Evolutionary conservation across 495 filamentous ascomycete species (phyloP).

Genomic region (Xylaria longipes): DNA sequence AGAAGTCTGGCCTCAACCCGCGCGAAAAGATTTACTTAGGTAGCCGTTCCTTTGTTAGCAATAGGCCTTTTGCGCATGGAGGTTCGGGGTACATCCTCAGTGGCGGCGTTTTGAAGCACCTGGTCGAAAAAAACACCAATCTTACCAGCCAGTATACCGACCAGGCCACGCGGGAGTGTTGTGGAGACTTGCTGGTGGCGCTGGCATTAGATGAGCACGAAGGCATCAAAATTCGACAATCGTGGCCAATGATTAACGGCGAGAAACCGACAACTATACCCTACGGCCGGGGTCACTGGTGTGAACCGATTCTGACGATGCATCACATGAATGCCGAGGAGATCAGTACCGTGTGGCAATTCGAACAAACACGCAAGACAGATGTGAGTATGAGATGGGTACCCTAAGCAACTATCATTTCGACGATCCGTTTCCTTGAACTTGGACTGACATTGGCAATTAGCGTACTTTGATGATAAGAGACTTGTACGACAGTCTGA

Average conservation of each 20-base stretch:
- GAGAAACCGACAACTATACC: constrained; percentile 51
- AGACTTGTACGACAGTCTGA: constrained; percentile 50
- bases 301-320: constrained; percentile 61
- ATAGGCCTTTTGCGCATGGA: constrained; percentile 54
- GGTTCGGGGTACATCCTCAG: constrained; percentile 60
- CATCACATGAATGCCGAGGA: constrained; percentile 56
- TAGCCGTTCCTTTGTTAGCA: constrained; percentile 50
- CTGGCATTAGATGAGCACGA: constrained; percentile 49
- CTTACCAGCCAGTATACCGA: constrained; percentile 48
- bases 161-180: constrained; percentile 50
- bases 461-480: constrained; percentile 45
- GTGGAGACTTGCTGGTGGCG: constrained; percentile 56
- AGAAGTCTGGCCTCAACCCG: constrained; percentile 51
- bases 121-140: constrained; percentile 38
- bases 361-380: constrained; percentile 46
- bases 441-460: not conserved
- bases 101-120: constrained; percentile 46
- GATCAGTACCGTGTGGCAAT: constrained; percentile 45
- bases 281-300: constrained; percentile 58
- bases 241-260: constrained; percentile 61
- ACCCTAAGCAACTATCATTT: not conserved
- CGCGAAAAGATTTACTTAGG: constrained; percentile 61
- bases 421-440: not conserved
- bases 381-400: constrained; percentile 31
- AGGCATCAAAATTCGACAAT: constrained; percentile 48